Base-by-base conservation (phyloP, 345 rosid genomes). In the Noccaea bulbosa region DNA sequence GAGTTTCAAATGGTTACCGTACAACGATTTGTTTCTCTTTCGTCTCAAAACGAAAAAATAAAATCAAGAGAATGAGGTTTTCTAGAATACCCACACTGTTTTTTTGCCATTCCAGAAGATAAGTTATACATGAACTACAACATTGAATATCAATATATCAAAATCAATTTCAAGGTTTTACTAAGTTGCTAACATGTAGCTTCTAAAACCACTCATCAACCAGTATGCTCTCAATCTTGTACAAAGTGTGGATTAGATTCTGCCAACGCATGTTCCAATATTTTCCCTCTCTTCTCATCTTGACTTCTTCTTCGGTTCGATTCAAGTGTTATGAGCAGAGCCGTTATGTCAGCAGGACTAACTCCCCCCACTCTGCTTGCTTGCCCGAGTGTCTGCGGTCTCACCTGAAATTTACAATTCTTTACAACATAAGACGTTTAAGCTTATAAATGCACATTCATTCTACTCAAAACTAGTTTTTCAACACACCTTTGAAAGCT, bases 331-430 rank as follows among this genome's bases (percentile, higher is more conserved):
- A 91, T 88, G 33, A 94, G 88, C 61, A 94, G 86, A 11, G 95
- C 97, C 33, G 97, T 94, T 20, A 94, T 80, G 72, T 91, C 99
- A 8, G 99, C 99, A 10, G 99, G 97, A 81, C 89, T 91, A 12
- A 91, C 97, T 75, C 99, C 97, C 0, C 96, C 97, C 2, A 89
- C 96, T 83, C 97, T 85, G 80, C 92, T 89, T 50, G 98, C 98
- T 78, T 90, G 96, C 60, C 96, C 97, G 14, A 93, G 73, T 20
- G 92, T 93, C 74, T 93, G 91, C 11, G 98, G 98, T 75, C 88
- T 88, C 56, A 89, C 95, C 95, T 93, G 91, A 50, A 12, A 78
- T 47, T 70, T 39, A 20, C 33, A 61, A 27, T 69, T 17, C n/a
- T 57, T 24, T 56, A 22, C 20, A 44, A 17, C 75, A 56, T 47